A percentile compares a stretch with the other conserved stretches of the same genome.
These are phyloP conservation scores for Ceratobasidium sp. DNA, from an alignment of 1,284 basidiomycete species.

Conservation along the genomic window DNA sequence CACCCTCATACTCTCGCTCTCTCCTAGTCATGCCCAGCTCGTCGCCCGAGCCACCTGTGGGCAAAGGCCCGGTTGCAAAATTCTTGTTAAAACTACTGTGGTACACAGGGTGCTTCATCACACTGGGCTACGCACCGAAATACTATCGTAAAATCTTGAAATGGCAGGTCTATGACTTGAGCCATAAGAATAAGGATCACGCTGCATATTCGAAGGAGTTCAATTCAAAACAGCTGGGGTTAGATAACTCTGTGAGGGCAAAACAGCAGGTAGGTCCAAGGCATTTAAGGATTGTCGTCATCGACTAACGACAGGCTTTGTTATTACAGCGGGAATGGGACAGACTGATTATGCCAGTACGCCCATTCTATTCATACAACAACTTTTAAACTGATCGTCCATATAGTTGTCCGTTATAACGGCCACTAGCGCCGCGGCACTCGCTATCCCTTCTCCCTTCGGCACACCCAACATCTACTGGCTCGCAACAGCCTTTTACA, in stretches of 20 bases:
- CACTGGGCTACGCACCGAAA: constrained; percentile 18
- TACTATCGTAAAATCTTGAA: background rate
- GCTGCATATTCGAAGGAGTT: too few species aligned
- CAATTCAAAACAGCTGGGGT: too few species aligned
- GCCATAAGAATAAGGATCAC: background rate
- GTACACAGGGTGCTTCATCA: constrained; percentile 7
- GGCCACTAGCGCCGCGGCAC: constrained; percentile 41
- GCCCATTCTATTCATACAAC: background rate
- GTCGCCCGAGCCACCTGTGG: too few species aligned
- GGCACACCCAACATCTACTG: constrained; percentile 31
- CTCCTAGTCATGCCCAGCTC: too few species aligned
- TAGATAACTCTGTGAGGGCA: constrained; percentile 1
- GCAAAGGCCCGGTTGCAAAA: too few species aligned
- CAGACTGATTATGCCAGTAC: constrained; percentile 29
- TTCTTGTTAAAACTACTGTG: background rate
- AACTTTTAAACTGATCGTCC: background rate
- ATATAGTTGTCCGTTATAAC: constrained; percentile 30
- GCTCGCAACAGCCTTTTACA: constrained; percentile 30
- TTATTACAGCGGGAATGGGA: constrained; percentile 24
- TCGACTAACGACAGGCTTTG: background rate
- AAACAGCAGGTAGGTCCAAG: constrained; percentile 17
- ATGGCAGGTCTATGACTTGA: background rate
- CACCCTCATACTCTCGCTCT: too few species aligned
- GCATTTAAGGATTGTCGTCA: background rate
- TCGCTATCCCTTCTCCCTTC: constrained; percentile 44